Conservation (phyloP, 208 protist species). For the Leishmania lainsoni region DNA sequence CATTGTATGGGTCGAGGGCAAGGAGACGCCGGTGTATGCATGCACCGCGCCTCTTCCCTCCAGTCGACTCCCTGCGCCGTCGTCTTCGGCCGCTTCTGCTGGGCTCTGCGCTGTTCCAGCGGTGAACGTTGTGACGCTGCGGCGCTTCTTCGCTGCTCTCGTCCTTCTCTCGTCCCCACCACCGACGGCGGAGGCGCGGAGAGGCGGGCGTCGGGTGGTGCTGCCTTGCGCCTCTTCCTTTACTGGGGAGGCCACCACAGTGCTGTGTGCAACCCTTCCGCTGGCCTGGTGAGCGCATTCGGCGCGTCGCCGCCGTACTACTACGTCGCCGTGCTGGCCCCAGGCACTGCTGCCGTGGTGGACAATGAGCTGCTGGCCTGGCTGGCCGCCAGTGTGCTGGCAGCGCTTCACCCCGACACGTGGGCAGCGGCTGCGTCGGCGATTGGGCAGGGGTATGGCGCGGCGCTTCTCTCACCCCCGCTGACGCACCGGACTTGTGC, state of each 20-base stretch:
- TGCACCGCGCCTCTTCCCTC: conserved; percentile 8
- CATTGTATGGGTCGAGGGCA: conserved; percentile 16
- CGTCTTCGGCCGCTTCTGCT: background rate
- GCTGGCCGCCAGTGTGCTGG: conserved; percentile 4
- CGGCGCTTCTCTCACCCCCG: background rate
- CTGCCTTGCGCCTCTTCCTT: conserved; percentile 7
- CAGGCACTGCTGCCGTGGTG: background rate
- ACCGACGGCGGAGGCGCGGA: background rate
- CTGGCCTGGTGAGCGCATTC: conserved; percentile 1
- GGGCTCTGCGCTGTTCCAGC: background rate
- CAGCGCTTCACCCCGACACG: background rate
- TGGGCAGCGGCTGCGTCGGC: background rate
- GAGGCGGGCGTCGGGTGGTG: background rate
- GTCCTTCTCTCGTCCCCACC: conserved; percentile 3
- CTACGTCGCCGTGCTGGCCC: conserved; percentile 1
- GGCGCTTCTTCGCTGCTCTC: conserved; percentile 19
- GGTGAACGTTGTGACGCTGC: conserved; percentile 8
- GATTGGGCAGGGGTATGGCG: background rate
- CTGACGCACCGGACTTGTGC: background rate
- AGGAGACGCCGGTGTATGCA: conserved; percentile 11
- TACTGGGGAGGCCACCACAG: background rate
- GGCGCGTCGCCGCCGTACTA: conserved; percentile 3
- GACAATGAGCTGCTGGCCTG: background rate
- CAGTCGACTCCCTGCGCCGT: background rate
- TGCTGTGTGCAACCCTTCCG: background rate